Percentiles rank a stretch among this genome's conserved stretches.
Conservation (phyloP, 208 protist species). For the Endotrypanum monterogeii region DNA sequence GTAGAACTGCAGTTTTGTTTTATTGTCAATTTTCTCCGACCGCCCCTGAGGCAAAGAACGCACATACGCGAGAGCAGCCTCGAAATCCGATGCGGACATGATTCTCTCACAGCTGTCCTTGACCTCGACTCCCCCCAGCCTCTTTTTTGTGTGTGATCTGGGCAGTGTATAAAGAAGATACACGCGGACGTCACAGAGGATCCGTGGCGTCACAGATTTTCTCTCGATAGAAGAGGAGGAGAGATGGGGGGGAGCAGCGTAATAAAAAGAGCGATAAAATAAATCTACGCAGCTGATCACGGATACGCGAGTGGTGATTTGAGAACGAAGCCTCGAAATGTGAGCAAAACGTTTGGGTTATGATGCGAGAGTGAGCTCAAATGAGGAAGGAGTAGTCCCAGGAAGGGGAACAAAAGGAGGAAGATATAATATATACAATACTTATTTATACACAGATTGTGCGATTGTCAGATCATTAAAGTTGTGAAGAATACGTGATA, state of each 20-base stretch:
- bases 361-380: no score
- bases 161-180: not conserved
- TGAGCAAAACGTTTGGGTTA: no score
- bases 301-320: not conserved
- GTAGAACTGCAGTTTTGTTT: conserved; percentile 94
- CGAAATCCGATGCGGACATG: conserved; percentile 84
- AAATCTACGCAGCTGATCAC: not conserved
- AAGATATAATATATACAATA: no score
- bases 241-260: not conserved
- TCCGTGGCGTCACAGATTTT: not conserved
- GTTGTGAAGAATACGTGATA: no score
- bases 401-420: no score
- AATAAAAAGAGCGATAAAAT: not conserved
- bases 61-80: conserved; percentile 81
- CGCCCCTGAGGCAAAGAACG: conserved; percentile 82
- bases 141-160: not conserved
- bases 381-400: no score
- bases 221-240: not conserved
- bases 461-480: no score
- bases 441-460: no score
- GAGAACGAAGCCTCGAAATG: no score
- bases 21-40: conserved; percentile 86
- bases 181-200: not conserved
- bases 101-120: not conserved
- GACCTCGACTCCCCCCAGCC: not conserved